Evolutionary conservation across 2,329 filamentous ascomycete genomes (phyloP), one percentile per base, ranked within the genome.

Genomic region (Fusarium sp.): DNA sequence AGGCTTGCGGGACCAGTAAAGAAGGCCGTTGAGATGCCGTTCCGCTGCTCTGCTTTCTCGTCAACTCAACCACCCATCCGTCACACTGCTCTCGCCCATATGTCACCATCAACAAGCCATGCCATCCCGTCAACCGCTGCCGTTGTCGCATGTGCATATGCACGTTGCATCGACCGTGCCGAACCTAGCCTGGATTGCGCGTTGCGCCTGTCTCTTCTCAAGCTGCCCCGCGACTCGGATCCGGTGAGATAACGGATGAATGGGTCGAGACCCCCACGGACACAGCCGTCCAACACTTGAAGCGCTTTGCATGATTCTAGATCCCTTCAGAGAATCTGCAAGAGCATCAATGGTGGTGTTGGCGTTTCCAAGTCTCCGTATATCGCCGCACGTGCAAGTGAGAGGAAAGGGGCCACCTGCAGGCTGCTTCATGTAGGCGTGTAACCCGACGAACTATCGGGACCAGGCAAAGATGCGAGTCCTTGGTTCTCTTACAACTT

Each of bases 151-250:
- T 52, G 56, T 50, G 66, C 69, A 67, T 66, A 27, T 69, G 69
- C 71, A 71, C 60, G 40, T 36, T 63, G 56, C 33, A 45, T 36
- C 18, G 54, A 52, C 33, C 35, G 56, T 38, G 57, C 42, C 61
- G 59, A 58, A 74, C 65, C 68, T 65, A 64, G 70, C 61, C 62
- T 70, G 42, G 50, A 65, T 68, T 69, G 65, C 68, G 50, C 57
- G 52, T 40, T 38, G 52, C 25, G 16, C 10, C 35, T 42, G 38
- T 47, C 60, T 58, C 31, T 45, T 16, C 25, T 57, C 35, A 40
- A 64, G n/a, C 7, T 65, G 50, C 47, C 47, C 58, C 40, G 64
- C 36, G 42, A 50, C 33, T 35, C 66, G 52, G 61, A 59, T 68
- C 64, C 58, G 56, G 63, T 31, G 45, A 61, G 56, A 57, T 47